Percentiles rank a stretch among this genome's conserved stretches.
phyloP scores from a whole-genome alignment of 225 moss, liverwort and hornwort genomes.

The Thuidium tamariscinum region DNA sequence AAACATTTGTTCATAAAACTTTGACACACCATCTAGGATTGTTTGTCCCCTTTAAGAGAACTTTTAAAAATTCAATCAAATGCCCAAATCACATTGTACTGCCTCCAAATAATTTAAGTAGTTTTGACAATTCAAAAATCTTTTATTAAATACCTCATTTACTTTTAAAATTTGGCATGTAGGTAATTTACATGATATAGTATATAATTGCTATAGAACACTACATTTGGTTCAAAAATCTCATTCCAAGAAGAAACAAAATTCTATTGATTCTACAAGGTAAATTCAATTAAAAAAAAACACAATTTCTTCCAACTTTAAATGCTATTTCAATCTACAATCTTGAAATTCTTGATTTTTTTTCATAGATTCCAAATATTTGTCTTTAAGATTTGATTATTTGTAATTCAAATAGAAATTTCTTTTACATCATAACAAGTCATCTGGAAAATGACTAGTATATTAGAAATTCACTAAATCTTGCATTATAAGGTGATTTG shows the following conservation, averaged over 20 bases:
- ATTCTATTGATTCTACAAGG: no score
- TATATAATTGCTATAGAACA: neutral
- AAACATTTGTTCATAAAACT: neutral
- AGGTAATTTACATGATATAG: neutral
- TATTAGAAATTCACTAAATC: fast-evolving
- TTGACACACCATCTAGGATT: neutral
- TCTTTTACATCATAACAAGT: neutral
- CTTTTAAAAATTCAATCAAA: neutral
- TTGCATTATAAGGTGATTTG: neutral
- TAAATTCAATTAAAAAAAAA: no score
- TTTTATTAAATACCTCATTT: neutral
- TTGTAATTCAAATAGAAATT: neutral
- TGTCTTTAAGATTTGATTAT: no score
- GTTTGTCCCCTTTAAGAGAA: neutral
- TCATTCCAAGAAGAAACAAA: neutral
- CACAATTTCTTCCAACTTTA: no score
- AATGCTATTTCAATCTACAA: no score
- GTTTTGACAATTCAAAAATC: no score
- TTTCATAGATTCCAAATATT: neutral
- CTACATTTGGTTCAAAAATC: neutral
- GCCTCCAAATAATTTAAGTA: fast-evolving
- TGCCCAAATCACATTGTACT: fast-evolving
- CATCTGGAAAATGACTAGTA: neutral
- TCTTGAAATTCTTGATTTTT: neutral
- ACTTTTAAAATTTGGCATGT: neutral